These are phyloP conservation scores for Pseudomassariella vexata DNA, from an alignment of 2,329 filamentous ascomycete species.

Conservation along the genomic window DNA sequence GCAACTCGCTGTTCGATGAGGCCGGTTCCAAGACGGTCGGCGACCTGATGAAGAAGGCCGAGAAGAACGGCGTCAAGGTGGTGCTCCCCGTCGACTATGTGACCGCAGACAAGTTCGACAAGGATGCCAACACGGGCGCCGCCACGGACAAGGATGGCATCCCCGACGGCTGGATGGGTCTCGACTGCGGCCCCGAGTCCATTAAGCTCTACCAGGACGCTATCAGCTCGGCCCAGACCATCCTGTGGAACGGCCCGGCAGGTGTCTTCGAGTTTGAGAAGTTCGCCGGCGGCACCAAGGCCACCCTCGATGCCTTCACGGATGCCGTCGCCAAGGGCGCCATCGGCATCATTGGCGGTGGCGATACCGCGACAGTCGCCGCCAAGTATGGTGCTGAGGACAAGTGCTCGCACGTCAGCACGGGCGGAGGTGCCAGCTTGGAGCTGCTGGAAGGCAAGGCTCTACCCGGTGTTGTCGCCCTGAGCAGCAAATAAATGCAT, in stretches of 20 bases:
- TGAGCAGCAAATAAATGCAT: slow-evolving; percentile 65
- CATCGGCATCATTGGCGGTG: slow-evolving; percentile 97
- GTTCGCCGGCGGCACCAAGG: slow-evolving; percentile 89
- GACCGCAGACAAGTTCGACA: slow-evolving; percentile 90
- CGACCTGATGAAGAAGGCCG: slow-evolving; percentile 87
- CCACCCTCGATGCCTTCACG: slow-evolving; percentile 83
- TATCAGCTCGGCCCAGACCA: slow-evolving; percentile 85
- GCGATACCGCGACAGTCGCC: slow-evolving; percentile 95
- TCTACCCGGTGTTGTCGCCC: slow-evolving; percentile 84
- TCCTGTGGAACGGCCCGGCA: slow-evolving; percentile 97
- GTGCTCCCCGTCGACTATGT: slow-evolving; percentile 93
- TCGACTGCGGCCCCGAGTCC: slow-evolving; percentile 88
- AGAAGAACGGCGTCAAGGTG: slow-evolving; percentile 92
- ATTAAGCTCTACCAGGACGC: slow-evolving; percentile 82
- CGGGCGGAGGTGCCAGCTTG: slow-evolving; percentile 89
- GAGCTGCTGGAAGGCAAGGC: slow-evolving; percentile 98
- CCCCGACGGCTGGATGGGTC: slow-evolving; percentile 95
- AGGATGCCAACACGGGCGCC: slow-evolving; percentile 72
- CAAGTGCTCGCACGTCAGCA: slow-evolving; percentile 97
- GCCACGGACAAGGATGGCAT: slow-evolving; percentile 87
- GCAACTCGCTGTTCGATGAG: slow-evolving; percentile 88
- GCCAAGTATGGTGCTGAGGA: slow-evolving; percentile 93
- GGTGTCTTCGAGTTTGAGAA: slow-evolving; percentile 97
- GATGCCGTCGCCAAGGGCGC: slow-evolving; percentile 74
- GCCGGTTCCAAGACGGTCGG: slow-evolving; percentile 86